phyloP scores from a whole-genome alignment of 495 filamentous ascomycete genomes.

The Wilcoxina mikolae region DNA sequence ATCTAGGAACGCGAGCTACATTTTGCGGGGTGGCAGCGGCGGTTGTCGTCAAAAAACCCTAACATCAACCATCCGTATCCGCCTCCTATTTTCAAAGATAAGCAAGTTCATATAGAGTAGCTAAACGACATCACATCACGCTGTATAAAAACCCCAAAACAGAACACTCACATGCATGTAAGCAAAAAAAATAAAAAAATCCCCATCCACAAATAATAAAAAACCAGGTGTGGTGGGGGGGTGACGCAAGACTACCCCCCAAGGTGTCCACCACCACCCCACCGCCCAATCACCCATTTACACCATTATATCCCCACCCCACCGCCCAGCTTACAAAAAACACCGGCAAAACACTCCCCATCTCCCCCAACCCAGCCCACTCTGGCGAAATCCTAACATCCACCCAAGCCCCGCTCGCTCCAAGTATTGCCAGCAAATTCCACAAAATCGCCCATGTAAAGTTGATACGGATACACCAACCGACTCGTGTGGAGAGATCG shows the following conservation, averaged over 20 bases:
- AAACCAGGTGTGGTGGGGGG: background rate
- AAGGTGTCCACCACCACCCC: slow-evolving; percentile 4
- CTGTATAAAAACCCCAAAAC: background rate
- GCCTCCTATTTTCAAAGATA: too few species aligned
- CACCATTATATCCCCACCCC: slow-evolving; percentile 24
- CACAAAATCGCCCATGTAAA: slow-evolving; percentile 63
- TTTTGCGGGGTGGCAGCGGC: too few species aligned
- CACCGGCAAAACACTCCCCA: slow-evolving; percentile 65
- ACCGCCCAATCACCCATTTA: slow-evolving; percentile 27
- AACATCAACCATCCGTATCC: too few species aligned
- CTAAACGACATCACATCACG: background rate
- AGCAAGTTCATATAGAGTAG: too few species aligned
- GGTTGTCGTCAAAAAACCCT: too few species aligned
- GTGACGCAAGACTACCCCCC: background rate
- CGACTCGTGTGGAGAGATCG: slow-evolving; percentile 40
- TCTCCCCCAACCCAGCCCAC: slow-evolving; percentile 62
- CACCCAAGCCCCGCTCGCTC: slow-evolving; percentile 56
- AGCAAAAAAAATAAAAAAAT: background rate
- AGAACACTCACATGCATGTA: background rate
- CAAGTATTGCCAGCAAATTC: slow-evolving; percentile 55
- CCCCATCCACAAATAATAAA: background rate
- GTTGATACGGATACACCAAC: slow-evolving; percentile 48
- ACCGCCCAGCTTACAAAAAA: slow-evolving; percentile 38
- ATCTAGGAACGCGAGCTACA: too few species aligned
- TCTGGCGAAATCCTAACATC: slow-evolving; percentile 49